These are phyloP conservation scores for Ilex aquifolium DNA, from an alignment of 257 asterid species.

Conservation along the genomic window DNA sequence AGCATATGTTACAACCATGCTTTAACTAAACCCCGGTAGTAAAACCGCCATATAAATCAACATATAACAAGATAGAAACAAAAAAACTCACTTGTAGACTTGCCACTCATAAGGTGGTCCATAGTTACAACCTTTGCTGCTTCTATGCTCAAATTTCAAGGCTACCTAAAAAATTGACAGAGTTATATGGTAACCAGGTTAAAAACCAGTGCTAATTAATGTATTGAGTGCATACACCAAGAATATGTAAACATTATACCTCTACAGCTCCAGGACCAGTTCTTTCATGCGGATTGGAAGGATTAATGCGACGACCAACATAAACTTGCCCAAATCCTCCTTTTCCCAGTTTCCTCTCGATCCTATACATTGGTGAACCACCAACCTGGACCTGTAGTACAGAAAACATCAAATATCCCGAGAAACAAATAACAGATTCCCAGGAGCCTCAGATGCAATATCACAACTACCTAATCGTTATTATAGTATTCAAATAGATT, in stretches of 20 bases:
- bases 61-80: neutral
- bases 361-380: constrained; percentile 69
- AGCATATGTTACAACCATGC: neutral
- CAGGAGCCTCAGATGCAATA: neutral
- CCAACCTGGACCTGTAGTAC: constrained; percentile 78
- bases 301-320: constrained; percentile 76
- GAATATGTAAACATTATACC: constrained; percentile 24
- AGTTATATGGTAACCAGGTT: neutral
- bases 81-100: constrained; percentile 52
- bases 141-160: constrained; percentile 71
- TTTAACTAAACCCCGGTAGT: neutral
- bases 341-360: constrained; percentile 77
- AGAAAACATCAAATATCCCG: neutral
- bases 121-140: constrained; percentile 83
- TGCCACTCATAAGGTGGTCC: constrained; percentile 91
- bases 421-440: neutral
- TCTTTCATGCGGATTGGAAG: constrained; percentile 59
- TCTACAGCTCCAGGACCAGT: constrained; percentile 82
- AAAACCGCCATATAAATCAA: neutral
- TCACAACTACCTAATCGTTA: neutral
- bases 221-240: neutral
- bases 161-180: constrained; percentile 53
- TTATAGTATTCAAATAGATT: neutral
- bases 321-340: constrained; percentile 97
- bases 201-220: neutral